Evolutionary conservation across 306 rosid species (phyloP), one percentile per base, ranked within the genome.

Genomic region (Cyamopsis tetragonoloba): DNA sequence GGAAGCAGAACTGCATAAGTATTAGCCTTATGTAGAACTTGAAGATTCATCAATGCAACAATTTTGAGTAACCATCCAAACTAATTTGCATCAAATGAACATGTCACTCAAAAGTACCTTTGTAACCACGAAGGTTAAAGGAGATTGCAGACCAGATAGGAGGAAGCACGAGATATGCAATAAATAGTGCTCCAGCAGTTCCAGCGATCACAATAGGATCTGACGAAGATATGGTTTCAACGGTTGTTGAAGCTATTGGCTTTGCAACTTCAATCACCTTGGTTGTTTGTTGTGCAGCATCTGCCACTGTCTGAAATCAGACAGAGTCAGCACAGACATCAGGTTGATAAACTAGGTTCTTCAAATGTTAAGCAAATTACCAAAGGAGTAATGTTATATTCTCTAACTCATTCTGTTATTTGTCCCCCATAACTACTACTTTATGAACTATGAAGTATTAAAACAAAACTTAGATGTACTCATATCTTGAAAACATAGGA

Each of bases 241-340:
- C 44, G 6, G 99, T 82, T 70, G 97, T 76, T 0, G 90, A 85
- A 47, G 96, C 99, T 72, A 93, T 78, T 20, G 97, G 97, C 79
- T 80, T 86, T 55, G 87, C 95, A 31, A 35, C 97, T 85, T 90
- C 96, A 66, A 93, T 85, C 69, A 86, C 92, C 78, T 81, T 86
- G 48, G 83, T 55, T 2, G 96, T 85, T 87, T 86, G 91, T 67
- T 89, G 81, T 14, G 97, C 97, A 51, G 92, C 96, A 78, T 81
- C 97, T 34, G 71, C 77, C 32, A 92, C 85, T 53, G 91, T 89
- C 99, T 93, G 84, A 67, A 70, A 77, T 78, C 79, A 80, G 77
- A 62, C 18, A 18, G 20, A 56, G 7, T 8, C 50, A 35, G 15
- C n/a, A n/a, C n/a, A n/a, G n/a, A n/a, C n/a, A 44, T 55, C 56